A percentile compares a stretch with the other conserved stretches of the same genome.
phyloP scores from a whole-genome alignment of 2,329 filamentous ascomycete genomes.

The Dactylellina leptospora region DNA sequence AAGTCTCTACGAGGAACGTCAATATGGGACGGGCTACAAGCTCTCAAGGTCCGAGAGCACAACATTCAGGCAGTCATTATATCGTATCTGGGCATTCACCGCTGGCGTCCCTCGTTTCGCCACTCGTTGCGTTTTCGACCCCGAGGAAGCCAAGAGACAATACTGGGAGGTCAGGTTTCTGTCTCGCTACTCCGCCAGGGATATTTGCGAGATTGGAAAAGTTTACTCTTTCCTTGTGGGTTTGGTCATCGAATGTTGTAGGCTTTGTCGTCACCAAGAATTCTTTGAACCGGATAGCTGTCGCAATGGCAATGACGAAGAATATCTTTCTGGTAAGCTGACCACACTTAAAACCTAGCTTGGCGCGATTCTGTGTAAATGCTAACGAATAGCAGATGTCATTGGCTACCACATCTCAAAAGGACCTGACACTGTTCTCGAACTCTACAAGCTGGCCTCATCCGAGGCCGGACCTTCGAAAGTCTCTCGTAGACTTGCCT shows the following conservation, averaged over 20 bases:
- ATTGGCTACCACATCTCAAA: conserved; percentile 53
- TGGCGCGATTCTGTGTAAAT: background rate
- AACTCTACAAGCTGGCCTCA: conserved; percentile 33
- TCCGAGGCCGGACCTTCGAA: conserved; percentile 40
- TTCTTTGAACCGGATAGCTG: conserved; percentile 50
- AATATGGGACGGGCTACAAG: conserved; percentile 36
- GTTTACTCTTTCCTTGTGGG: conserved; percentile 51
- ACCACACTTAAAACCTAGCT: background rate
- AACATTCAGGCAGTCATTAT: conserved; percentile 37
- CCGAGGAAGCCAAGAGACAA: conserved; percentile 47
- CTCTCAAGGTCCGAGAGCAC: conserved; percentile 24
- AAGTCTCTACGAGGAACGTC: conserved; percentile 38
- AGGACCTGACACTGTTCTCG: conserved; percentile 41
- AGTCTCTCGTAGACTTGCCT: conserved; percentile 42
- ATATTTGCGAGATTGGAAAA: conserved; percentile 51
- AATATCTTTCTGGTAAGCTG: conserved; percentile 50
- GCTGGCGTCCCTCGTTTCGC: conserved; percentile 42
- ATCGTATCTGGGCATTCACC: conserved; percentile 51
- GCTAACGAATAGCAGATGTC: conserved; percentile 23
- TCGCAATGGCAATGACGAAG: conserved; percentile 47
- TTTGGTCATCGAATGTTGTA: conserved; percentile 44
- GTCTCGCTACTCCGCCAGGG: conserved; percentile 42
- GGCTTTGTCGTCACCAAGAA: conserved; percentile 46
- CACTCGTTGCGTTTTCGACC: conserved; percentile 47
- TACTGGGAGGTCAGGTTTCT: conserved; percentile 52